phyloP scores from a whole-genome alignment of 73 alveolate genomes.

The Effrenium voratum region DNA sequence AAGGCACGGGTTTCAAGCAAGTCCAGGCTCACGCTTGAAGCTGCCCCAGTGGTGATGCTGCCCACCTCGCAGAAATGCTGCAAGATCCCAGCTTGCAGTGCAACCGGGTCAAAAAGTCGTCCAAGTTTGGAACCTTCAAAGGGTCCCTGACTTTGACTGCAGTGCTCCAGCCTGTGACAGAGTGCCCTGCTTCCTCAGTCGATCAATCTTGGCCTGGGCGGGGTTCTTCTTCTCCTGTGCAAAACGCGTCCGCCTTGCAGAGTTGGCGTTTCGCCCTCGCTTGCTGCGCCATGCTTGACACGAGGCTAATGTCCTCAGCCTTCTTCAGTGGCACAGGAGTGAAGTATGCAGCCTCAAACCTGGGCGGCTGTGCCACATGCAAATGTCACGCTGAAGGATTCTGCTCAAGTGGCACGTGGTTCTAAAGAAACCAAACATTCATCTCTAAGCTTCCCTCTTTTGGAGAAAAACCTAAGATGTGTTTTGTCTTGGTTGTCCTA shows the following conservation, averaged over 20 bases:
- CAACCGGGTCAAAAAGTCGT: neutral
- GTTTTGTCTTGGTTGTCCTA: no score
- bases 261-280: no score
- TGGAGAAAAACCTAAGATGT: no score
- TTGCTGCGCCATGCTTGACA: no score
- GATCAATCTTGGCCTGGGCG: constrained; percentile 73
- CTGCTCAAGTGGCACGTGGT: no score
- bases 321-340: constrained; percentile 90
- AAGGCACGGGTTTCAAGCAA: neutral
- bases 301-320: constrained; percentile 50
- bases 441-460: no score
- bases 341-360: constrained; percentile 88
- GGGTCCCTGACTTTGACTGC: neutral
- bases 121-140: neutral
- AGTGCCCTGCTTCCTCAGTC: constrained; percentile 87
- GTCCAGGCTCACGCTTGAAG: constrained; percentile 23
- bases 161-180: constrained; percentile 62
- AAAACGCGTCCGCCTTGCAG: neutral
- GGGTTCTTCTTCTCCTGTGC: constrained; percentile 78
- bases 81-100: neutral
- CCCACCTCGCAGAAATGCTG: neutral
- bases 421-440: no score
- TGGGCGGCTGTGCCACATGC: neutral
- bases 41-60: neutral
- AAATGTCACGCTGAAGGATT: no score